Evolutionary conservation across 805 yeast genomes (phyloP).

Genomic region (Myxozyma lipomycoides): DNA sequence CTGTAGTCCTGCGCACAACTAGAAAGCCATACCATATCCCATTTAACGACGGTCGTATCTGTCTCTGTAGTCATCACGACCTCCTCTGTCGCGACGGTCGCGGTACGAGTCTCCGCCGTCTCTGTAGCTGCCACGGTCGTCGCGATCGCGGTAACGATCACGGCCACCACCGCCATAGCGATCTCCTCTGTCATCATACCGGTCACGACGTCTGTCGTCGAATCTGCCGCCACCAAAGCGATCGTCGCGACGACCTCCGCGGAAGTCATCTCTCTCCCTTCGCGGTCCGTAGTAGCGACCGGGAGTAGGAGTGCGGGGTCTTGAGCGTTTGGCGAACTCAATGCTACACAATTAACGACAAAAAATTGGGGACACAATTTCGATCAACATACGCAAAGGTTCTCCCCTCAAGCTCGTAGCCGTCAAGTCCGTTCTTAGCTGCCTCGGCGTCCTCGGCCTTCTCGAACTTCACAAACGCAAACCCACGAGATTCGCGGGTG

Average conservation of each 20-base stretch:
- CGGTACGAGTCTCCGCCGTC: background rate
- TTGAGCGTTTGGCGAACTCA: conserved; percentile 44
- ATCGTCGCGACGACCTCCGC: conserved; percentile 19
- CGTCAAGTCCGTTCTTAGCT: conserved; percentile 47
- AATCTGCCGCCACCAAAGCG: conserved; percentile 5
- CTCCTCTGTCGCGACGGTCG: background rate
- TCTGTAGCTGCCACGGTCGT: background rate
- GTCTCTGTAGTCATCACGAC: conserved; percentile 1
- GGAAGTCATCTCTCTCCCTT: conserved; percentile 2
- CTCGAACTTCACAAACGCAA: conserved; percentile 49
- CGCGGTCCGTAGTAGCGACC: conserved; percentile 37
- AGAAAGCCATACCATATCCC: no score
- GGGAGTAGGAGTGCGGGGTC: conserved; percentile 41
- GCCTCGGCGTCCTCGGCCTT: conserved; percentile 44
- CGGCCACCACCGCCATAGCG: conserved; percentile 3
- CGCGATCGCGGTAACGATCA: conserved; percentile 1
- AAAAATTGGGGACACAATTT: background rate
- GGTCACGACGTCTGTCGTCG: conserved; percentile 12
- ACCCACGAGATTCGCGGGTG: conserved; percentile 47
- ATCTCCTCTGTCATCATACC: conserved; percentile 7
- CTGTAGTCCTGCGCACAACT: no score
- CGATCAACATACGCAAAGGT: conserved; percentile 34
- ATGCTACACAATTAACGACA: conserved; percentile 32
- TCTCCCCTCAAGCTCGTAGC: conserved; percentile 41
- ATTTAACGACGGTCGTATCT: background rate